Percentiles rank a stretch among this genome's conserved stretches.
phyloP scores from a whole-genome alignment of 495 filamentous ascomycete genomes.

The Tuber magnatum region DNA sequence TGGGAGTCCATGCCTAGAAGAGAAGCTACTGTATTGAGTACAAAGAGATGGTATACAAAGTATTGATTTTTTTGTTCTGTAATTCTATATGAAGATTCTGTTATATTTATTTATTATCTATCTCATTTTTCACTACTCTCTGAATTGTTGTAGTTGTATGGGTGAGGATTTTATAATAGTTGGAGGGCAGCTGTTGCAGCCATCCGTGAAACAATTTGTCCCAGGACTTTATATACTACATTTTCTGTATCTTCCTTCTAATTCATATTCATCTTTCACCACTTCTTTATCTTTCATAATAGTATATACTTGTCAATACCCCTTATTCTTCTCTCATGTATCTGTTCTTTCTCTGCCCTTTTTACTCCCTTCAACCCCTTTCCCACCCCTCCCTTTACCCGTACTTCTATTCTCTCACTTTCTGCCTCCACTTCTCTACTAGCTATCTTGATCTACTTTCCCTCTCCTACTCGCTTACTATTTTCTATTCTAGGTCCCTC shows the following conservation, averaged over 20 bases:
- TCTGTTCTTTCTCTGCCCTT: constrained; percentile 26
- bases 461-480: constrained; percentile 29
- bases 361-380: constrained; percentile 6
- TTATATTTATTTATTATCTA: too few species aligned
- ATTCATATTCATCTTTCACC: constrained; percentile 33
- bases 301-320: constrained; percentile 8
- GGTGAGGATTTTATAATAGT: too few species aligned
- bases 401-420: constrained; percentile 20
- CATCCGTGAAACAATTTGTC: constrained; percentile 21
- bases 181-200: constrained; percentile 10
- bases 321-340: constrained; percentile 6
- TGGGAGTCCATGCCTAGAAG: too few species aligned
- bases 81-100: too few species aligned
- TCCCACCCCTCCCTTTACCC: constrained; percentile 22
- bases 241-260: constrained; percentile 31
- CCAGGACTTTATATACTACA: constrained; percentile 26
- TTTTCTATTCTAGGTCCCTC: constrained; percentile 1
- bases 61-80: too few species aligned
- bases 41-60: too few species aligned
- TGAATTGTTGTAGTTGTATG: too few species aligned
- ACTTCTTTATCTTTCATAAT: constrained; percentile 23
- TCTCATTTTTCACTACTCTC: too few species aligned
- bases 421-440: constrained; percentile 36
- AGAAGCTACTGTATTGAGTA: too few species aligned
- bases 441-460: constrained; percentile 25